Base-by-base conservation (phyloP, 1,139 yeast species). In the Dujonia santamariae region DNA sequence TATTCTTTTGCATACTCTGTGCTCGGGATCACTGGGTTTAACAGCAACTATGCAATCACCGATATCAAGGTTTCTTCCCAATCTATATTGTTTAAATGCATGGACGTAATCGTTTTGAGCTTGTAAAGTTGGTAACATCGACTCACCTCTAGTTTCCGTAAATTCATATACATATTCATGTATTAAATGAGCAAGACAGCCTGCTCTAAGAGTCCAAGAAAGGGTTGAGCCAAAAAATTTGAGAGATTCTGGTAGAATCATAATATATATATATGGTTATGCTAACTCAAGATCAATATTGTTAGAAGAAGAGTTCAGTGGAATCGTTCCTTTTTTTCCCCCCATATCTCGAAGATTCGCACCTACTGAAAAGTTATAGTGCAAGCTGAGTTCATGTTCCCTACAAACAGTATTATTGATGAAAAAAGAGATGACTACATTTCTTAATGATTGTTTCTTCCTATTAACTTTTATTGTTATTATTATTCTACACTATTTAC, bases 41-140 rank as follows among this genome's bases (percentile, higher is more conserved):
- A 75, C 63, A 1, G 96, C 94, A 23, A 92, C 94, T 3, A 94
- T 75, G 40, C 94, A 73, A 53, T 92, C 98, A 0, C 99, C 99
- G 43, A 84, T 78, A 28, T 72, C 60, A 13, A 87, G 56, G 14
- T 68, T 67, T 37, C 82, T 61, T 2, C 92, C 94, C 37, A 73
- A 67, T 36, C 76, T 66, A 48, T 65, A 65, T 28, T 56, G 51
- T 54, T 87, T 92, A 45, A 80, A 67, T 3, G 87, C 85, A 48
- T 85, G 85, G 4, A 88, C 95, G 54, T 75, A 87, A 54, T 90
- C 97, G 32, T 81, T 76, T 17, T 74, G 63, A 18, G 80, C 76
- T 41, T 82, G 80, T 24, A 92, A 61, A 0, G 97, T 88, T 1
- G 98, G 97, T 27, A 92, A 70, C 98, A 92, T 92, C 22, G 96